Evolutionary conservation across 345 rosid genomes (phyloP), one percentile per base, ranked within the genome.

Genomic region (Rubroshorea leprosula): DNA sequence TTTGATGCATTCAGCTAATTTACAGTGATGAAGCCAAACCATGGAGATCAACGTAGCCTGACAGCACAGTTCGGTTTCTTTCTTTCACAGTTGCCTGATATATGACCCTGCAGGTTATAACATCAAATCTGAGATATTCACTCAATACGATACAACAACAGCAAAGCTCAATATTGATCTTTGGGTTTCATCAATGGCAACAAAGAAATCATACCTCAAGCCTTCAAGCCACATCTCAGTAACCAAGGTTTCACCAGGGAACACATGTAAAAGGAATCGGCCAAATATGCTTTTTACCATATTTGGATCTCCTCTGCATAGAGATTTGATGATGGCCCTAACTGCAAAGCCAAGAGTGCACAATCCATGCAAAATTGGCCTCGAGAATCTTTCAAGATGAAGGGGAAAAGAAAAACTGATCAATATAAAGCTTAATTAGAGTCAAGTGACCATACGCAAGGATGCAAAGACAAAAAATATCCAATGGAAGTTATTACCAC

Each of bases 331-430:
- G 69, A 89, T 48, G 24, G 97, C 97, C 75, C 88, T 78, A 23
- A 80, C 78, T 23, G 95, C 84, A 58, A 79, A 90, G 44, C 97
- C 97, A 2, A 90, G 86, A 6, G 90, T 75, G 83, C 97, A 82
- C 19, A 89, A 66, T 56, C 97, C 95, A 49, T 89, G 99, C 85
- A 87, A 57, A 79, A 89, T 85, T 38, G 99, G 97, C 44, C 73
- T 81, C 23, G 88, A 72, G 76, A 87, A 93, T 53, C 99, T 83
- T 45, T 49, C 61, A 62, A 20, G n/a, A n/a, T n/a, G n/a, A n/a
- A n/a, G n/a, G n/a, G 17, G 18, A 27, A 52, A 27, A 17, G 10
- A 15, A 61, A 54, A 31, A 57, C 31, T 63, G 78, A 64, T 63
- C 17, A 61, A 7, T 24, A 22, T 48, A 24, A 50, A 16, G 51